Conservation (phyloP, 306 rosid genomes). For the Corylus americana region DNA sequence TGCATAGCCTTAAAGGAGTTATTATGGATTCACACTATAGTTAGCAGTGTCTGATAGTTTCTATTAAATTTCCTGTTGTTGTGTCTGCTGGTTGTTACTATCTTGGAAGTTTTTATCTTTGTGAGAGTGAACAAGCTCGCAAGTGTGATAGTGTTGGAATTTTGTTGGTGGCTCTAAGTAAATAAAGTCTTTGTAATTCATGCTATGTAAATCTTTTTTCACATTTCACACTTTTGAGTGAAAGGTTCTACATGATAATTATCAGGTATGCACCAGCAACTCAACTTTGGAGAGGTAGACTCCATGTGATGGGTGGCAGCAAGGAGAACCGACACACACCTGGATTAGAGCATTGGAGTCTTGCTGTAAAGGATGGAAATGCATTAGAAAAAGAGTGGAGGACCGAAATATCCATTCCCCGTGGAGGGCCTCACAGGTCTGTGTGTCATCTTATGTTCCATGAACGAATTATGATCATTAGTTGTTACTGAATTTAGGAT, state of each 20-base stretch:
- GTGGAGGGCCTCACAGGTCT: slow-evolving; percentile 98
- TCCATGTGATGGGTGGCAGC: slow-evolving; percentile 99
- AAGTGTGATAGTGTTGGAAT: background rate
- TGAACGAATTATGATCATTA: slow-evolving; percentile 10
- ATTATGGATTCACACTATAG: background rate
- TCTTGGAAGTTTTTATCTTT: background rate
- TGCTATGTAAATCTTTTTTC: slow-evolving; percentile 8
- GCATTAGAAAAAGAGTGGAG: slow-evolving; percentile 80
- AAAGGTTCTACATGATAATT: slow-evolving; percentile 28
- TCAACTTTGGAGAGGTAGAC: slow-evolving; percentile 92
- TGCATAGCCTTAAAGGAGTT: background rate
- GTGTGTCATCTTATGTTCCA: slow-evolving; percentile 15
- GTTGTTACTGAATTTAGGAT: slow-evolving; percentile 2
- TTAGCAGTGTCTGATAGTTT: background rate
- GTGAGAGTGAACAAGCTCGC: background rate
- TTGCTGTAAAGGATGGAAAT: slow-evolving; percentile 83
- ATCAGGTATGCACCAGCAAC: slow-evolving; percentile 96
- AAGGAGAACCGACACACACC: slow-evolving; percentile 95
- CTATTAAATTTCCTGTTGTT: background rate
- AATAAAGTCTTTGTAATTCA: background rate
- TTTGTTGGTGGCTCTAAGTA: background rate
- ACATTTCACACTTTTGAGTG: slow-evolving; percentile 13
- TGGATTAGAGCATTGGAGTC: slow-evolving; percentile 92
- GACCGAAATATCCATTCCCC: slow-evolving; percentile 82
- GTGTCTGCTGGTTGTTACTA: background rate